Conservation (phyloP, 164 flowering plant genomes). For the Kingdonia uniflora region DNA sequence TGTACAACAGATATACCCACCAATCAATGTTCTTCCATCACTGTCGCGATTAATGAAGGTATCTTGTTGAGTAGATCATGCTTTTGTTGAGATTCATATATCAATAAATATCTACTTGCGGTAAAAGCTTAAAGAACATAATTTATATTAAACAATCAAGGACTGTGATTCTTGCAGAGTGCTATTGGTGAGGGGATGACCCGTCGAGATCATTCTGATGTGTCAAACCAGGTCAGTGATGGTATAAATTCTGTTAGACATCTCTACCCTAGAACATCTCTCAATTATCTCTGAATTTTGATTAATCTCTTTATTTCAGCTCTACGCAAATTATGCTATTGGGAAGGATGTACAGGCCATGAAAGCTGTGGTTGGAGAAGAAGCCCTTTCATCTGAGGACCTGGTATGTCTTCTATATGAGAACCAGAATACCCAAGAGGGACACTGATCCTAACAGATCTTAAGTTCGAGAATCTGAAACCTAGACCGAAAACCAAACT, state of each 20-base stretch:
- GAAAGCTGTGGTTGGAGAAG: constrained; percentile 99
- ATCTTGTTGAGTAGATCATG: constrained; percentile 1
- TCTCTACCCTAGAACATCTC: not conserved
- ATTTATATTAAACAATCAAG: not conserved
- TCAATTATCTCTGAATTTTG: not conserved
- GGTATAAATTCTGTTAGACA: not conserved
- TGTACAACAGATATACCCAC: constrained; percentile 77
- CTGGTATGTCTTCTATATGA: constrained; percentile 36
- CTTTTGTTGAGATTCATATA: too few species aligned
- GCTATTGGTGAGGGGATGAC: constrained; percentile 99
- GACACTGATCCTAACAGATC: too few species aligned
- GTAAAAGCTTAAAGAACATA: not conserved
- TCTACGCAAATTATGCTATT: constrained; percentile 97
- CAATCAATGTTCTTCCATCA: constrained; percentile 99
- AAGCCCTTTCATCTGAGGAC: constrained; percentile 98
- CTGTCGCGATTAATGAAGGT: constrained; percentile 98
- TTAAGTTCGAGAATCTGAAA: too few species aligned
- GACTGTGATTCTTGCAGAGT: constrained; percentile 39
- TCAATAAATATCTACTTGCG: not conserved
- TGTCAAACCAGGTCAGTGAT: constrained; percentile 79
- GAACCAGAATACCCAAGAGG: too few species aligned
- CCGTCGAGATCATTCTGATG: constrained; percentile 93
- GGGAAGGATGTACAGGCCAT: constrained; percentile 99
- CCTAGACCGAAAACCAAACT: too few species aligned
- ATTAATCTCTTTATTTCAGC: constrained; percentile 24